These are phyloP conservation scores for Saprolegnia parasitica DNA, from an alignment of 352 stramenopile genomes.

Conservation along the genomic window DNA sequence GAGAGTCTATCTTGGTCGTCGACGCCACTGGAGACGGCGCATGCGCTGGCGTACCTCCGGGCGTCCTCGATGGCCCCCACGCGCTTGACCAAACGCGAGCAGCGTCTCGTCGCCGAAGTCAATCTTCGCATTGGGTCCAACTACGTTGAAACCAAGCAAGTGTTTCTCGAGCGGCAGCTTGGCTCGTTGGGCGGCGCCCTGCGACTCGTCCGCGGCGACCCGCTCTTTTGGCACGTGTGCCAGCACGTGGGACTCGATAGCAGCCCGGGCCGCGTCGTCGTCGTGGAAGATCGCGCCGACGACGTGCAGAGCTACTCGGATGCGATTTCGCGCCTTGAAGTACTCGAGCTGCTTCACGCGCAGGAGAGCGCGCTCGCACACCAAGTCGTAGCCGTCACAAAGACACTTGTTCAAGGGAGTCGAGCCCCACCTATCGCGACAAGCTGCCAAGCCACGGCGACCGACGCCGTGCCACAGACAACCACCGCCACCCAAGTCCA, in stretches of 20 bases:
- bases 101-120: neutral
- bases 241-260: neutral
- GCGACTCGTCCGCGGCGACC: neutral
- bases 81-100: conserved; percentile 3
- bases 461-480: neutral
- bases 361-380: neutral
- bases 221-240: neutral
- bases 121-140: neutral
- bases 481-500: conserved; percentile 1
- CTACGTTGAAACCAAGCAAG: conserved; percentile 3
- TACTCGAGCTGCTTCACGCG: conserved; percentile 2
- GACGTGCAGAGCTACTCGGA: conserved; percentile 1
- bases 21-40: neutral
- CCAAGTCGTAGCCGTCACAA: neutral
- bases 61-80: neutral
- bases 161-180: neutral
- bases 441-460: neutral
- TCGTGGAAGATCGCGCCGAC: neutral
- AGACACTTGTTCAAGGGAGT: neutral
- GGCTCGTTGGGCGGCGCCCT: neutral
- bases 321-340: neutral
- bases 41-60: conserved; percentile 18
- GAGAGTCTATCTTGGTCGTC: neutral
- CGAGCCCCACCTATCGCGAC: neutral
- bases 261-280: neutral